phyloP scores from a whole-genome alignment of 768 basidiomycete species.

The Amanita subjunquillea region DNA sequence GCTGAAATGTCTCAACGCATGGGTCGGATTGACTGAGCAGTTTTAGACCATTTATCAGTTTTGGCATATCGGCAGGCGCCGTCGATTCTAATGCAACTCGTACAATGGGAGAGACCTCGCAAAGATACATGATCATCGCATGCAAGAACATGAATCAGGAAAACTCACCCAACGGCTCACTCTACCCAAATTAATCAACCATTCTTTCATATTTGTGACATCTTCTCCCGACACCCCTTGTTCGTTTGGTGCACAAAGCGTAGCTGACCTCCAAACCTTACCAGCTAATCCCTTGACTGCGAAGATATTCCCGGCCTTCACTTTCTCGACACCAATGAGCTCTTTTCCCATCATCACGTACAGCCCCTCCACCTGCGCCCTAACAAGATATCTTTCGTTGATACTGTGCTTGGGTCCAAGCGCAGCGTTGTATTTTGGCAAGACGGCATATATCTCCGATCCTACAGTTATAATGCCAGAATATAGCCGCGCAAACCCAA shows the following conservation, averaged over 20 bases:
- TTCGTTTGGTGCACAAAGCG: constrained; percentile 64
- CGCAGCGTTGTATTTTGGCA: constrained; percentile 76
- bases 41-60: constrained; percentile 78
- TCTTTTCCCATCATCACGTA: constrained; percentile 99
- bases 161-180: constrained; percentile 50
- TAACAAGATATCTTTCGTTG: constrained; percentile 56
- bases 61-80: constrained; percentile 78
- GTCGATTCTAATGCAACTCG: constrained; percentile 89
- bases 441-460: constrained; percentile 54
- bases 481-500: constrained; percentile 92
- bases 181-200: constrained; percentile 74
- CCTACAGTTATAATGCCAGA: constrained; percentile 73
- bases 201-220: constrained; percentile 28
- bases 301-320: constrained; percentile 90
- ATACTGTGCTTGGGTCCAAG: constrained; percentile 53
- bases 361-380: constrained; percentile 59
- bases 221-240: constrained; percentile 26
- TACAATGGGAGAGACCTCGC: constrained; percentile 80
- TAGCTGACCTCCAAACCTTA: constrained; percentile 84
- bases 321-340: constrained; percentile 71
- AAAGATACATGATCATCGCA: neutral
- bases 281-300: constrained; percentile 87
- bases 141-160: neutral
- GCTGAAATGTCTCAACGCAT: constrained; percentile 95
- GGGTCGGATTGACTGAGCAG: constrained; percentile 92